Conservation (phyloP, 306 rosid genomes). For the Carpinus viminea region DNA sequence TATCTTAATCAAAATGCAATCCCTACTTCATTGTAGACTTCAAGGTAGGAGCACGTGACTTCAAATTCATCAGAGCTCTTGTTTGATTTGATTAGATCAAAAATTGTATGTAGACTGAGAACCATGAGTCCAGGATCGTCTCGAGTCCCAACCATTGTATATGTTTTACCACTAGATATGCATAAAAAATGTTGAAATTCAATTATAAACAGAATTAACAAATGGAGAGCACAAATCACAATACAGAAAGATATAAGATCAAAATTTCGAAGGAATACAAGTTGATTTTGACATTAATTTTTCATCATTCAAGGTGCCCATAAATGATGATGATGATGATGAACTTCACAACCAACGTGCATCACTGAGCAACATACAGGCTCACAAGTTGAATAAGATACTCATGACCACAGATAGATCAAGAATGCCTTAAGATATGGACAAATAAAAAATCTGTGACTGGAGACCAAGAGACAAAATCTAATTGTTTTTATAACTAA, state of each 20-base stretch:
- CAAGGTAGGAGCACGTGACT: slow-evolving; percentile 68
- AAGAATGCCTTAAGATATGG: not conserved
- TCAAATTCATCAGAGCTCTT: slow-evolving; percentile 54
- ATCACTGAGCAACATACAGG: not conserved
- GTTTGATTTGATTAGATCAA: slow-evolving; percentile 50
- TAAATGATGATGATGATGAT: not conserved
- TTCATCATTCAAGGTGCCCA: not conserved
- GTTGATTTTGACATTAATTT: not conserved
- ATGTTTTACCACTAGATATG: slow-evolving; percentile 56
- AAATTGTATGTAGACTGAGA: slow-evolving; percentile 57
- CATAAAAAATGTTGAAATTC: slow-evolving; percentile 4
- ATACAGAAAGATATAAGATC: slow-evolving; percentile 8
- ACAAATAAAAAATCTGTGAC: not conserved
- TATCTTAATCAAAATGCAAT: not conserved
- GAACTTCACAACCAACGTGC: not conserved
- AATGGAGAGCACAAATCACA: slow-evolving; percentile 10
- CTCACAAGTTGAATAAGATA: not conserved
- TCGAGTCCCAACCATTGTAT: slow-evolving; percentile 66
- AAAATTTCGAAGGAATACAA: not conserved
- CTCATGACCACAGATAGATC: not conserved
- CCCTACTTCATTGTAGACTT: slow-evolving; percentile 63
- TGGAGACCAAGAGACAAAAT: not conserved
- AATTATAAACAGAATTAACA: not conserved
- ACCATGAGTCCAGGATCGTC: slow-evolving; percentile 74
- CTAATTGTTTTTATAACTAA: not conserved